phyloP scores from a whole-genome alignment of 805 yeast genomes.

The Pichia kluyveri region DNA sequence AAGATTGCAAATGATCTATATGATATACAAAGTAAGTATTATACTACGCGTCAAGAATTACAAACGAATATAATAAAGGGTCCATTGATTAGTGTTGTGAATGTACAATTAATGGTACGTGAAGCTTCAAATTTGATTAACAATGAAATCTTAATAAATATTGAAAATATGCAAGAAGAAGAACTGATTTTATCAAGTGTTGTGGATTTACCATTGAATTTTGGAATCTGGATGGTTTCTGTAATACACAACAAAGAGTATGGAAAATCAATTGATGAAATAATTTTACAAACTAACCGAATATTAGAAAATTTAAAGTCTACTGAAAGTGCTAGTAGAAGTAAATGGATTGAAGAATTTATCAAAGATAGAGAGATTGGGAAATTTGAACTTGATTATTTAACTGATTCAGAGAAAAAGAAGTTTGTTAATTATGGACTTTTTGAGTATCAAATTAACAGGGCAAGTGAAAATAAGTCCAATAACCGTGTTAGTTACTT shows the following conservation, averaged over 20 bases:
- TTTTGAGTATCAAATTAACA: neutral
- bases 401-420: neutral
- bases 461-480: neutral
- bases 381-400: slow-evolving; percentile 9
- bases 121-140: slow-evolving; percentile 24
- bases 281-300: slow-evolving; percentile 38
- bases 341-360: slow-evolving; percentile 58
- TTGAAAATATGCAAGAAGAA: slow-evolving; percentile 23
- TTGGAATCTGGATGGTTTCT: slow-evolving; percentile 63
- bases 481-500: slow-evolving; percentile 12
- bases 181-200: slow-evolving; percentile 31
- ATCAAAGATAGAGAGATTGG: slow-evolving; percentile 27
- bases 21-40: slow-evolving; percentile 27
- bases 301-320: slow-evolving; percentile 47
- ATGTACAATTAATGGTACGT: slow-evolving; percentile 30
- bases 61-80: slow-evolving; percentile 28
- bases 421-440: neutral
- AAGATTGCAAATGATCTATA: slow-evolving; percentile 28
- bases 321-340: slow-evolving; percentile 46
- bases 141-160: slow-evolving; percentile 24
- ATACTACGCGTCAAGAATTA: slow-evolving; percentile 24
- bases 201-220: slow-evolving; percentile 60
- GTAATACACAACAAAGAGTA: slow-evolving; percentile 50
- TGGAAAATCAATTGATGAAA: slow-evolving; percentile 33
- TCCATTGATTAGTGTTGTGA: slow-evolving; percentile 27